phyloP scores from a whole-genome alignment of 768 basidiomycete genomes.

The Filobasidium wieringae region DNA sequence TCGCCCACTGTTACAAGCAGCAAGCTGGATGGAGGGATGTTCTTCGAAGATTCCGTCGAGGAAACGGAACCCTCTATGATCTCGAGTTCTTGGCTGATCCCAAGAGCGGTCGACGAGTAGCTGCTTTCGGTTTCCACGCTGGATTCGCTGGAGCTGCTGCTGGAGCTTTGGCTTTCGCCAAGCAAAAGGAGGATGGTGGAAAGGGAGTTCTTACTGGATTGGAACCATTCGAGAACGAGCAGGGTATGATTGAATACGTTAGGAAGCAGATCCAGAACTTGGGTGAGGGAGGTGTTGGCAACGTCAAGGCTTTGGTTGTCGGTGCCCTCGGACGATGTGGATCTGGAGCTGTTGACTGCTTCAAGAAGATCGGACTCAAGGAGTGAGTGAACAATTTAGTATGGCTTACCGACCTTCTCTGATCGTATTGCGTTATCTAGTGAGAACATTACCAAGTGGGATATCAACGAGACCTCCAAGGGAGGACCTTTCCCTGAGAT shows the following conservation, averaged over 20 bases:
- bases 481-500: constrained; percentile 94
- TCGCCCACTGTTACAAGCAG: constrained; percentile 93
- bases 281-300: constrained; percentile 41
- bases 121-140: constrained; percentile 95
- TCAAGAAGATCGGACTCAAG: constrained; percentile 84
- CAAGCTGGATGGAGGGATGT: constrained; percentile 86
- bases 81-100: constrained; percentile 86
- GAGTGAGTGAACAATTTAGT: constrained; percentile 55
- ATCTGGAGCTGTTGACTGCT: constrained; percentile 84
- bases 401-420: not conserved
- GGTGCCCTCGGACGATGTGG: constrained; percentile 94
- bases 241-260: constrained; percentile 67
- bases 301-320: constrained; percentile 76
- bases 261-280: constrained; percentile 51
- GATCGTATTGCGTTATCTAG: constrained; percentile 45
- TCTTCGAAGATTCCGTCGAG: constrained; percentile 70
- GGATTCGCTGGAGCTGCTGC: constrained; percentile 94
- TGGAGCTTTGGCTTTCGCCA: constrained; percentile 61
- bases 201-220: constrained; percentile 51
- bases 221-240: constrained; percentile 72
- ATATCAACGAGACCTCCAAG: constrained; percentile 88
- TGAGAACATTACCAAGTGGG: constrained; percentile 93
- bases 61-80: constrained; percentile 76
- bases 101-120: constrained; percentile 66
- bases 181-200: constrained; percentile 48